Base-by-base conservation (phyloP, 1,139 yeast species). In the Pneumocystis sp. region DNA sequence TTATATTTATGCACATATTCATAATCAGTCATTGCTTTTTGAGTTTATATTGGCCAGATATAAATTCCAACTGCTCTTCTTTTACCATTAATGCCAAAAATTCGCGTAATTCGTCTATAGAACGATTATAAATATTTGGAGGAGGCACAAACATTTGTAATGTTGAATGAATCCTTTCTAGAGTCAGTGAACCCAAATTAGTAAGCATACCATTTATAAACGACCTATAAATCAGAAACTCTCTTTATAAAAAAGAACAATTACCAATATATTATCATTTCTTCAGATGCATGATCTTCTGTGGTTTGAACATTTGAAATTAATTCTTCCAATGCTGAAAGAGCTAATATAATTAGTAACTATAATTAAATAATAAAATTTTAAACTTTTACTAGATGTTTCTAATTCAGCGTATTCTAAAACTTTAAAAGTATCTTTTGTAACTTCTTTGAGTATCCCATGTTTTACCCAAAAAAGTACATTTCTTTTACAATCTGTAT, bases 191-290 rank as follows among this genome's bases (percentile, higher is more conserved):
- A 0, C 85, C 85, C 63, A 83, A 74, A 67, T 83, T 84, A 3
- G 80, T 81, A 60, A 84, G 74, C 82, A 84, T 83, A 0, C 83
- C 84, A 19, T 73, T 75, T 50, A 84, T 79, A 69, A 80, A 82
- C 0, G 84, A 81, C 68, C 67, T 65, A 35, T 45, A 40, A 31
- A 29, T 29, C 17, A 19, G 73, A 75, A 72, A 45, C 68, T 70
- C 17, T 29, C 19, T 34, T 61, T 42, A 10, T 37, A 56, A 34
- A 63, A 34, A 65, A 12, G 25, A 29, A 19, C n/a, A 45, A 65
- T 15, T 68, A 67, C 80, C 81, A 79, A 70, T 74, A 78, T 8
- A 74, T 70, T 44, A 73, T 70, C 78, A 78, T 76, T 64, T 76
- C 79, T 63, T 76, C 78, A 57, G 70, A 69, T 12, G 74, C 71